phyloP scores from a whole-genome alignment of 345 rosid genomes.

The Angophora floribunda region DNA sequence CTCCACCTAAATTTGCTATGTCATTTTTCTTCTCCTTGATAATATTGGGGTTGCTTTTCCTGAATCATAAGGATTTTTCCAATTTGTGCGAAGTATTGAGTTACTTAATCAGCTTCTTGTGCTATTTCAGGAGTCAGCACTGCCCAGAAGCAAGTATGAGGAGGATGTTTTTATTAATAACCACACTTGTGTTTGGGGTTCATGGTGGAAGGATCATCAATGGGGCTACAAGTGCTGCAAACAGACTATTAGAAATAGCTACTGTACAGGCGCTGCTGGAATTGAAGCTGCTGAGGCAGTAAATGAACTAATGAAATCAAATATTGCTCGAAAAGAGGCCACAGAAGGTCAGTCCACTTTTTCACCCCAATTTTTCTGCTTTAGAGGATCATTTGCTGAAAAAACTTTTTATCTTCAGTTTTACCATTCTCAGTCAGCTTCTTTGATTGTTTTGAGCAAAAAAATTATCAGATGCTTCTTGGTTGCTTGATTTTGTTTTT shows the following conservation, averaged over 20 bases:
- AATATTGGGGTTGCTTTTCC: not conserved
- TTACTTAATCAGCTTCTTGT: not conserved
- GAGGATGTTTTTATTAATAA: constrained; percentile 50
- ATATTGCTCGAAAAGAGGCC: constrained; percentile 46
- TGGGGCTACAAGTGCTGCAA: constrained; percentile 86
- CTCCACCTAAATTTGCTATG: not conserved
- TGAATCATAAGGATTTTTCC: not conserved
- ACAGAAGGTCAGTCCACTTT: constrained; percentile 26
- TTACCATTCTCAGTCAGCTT: not conserved
- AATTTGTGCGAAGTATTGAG: not conserved
- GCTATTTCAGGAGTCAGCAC: constrained; percentile 28
- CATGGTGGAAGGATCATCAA: constrained; percentile 88
- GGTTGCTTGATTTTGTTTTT: not conserved
- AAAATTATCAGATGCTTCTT: not conserved
- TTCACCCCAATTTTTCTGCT: not conserved
- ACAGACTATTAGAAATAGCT: constrained; percentile 65
- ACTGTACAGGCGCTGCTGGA: constrained; percentile 76
- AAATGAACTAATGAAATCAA: constrained; percentile 55
- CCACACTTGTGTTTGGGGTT: constrained; percentile 84
- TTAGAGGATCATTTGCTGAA: not conserved
- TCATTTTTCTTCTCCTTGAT: not conserved
- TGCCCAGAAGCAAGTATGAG: constrained; percentile 60
- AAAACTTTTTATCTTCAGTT: not conserved
- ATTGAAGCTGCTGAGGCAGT: constrained; percentile 80
- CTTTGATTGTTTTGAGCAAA: not conserved